Base-by-base conservation (phyloP, 805 yeast species). In the Geotrichum ghanense region DNA sequence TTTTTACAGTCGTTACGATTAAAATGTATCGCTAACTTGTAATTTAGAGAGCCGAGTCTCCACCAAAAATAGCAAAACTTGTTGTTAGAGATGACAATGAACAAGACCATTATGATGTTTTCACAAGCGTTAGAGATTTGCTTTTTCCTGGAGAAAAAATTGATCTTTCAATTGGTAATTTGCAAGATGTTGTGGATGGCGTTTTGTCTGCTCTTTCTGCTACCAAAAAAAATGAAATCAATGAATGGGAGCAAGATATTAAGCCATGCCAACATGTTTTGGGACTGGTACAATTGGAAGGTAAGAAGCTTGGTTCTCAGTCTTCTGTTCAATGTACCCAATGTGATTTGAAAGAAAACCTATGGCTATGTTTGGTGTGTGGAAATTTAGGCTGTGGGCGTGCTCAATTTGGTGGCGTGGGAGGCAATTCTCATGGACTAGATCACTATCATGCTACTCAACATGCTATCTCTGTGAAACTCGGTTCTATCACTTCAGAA, bases 311-410 rank as follows among this genome's bases (percentile, higher is more conserved):
- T 9, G 37, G 22, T 26, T 24, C 46, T 2, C 47, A 48, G 43
- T 45, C 50, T 7, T 50, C 59, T 10, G 52, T 57, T 2, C 60
- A 60, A 14, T 70, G 73, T 48, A 41, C 61, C 10, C 39, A 49
- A n/a, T 69, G 74, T 50, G 71, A 65, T 1, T 68, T 92, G 52
- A 63, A 65, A 24, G 83, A 81, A 53, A 92, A 92, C 60, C 65
- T 92, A 42, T 92, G 99, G 99, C 70, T 92, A 16, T 92, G 99
- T 67, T 65, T 92, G 42, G 75, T 75, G 43, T 92, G 98, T 72
- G 98, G 98, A 1, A 67, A 74, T n/a, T 56, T 88, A 9, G 96
- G 96, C 3, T 92, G 99, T 66, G 99, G 99, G 3, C 71, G 99
- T 53, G 79, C 80, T 25, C 98, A 92, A 63, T 86, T 84, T 59